Percentiles rank a stretch among this genome's conserved stretches.
These are phyloP conservation scores for Gracilaria gracilis DNA, from an alignment of 23 red algal species.

Conservation along the genomic window DNA sequence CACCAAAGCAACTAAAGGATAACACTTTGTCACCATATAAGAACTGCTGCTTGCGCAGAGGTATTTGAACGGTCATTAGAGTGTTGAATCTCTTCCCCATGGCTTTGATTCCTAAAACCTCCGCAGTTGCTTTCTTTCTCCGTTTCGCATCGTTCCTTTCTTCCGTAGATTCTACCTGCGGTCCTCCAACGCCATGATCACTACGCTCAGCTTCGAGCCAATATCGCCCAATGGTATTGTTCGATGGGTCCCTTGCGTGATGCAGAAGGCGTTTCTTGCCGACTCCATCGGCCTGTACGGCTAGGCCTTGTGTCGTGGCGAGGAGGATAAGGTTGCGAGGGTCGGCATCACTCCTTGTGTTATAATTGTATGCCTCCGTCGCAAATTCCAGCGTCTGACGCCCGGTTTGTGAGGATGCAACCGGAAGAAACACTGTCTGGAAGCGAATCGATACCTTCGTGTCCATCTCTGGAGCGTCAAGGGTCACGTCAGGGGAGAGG, in stretches of 20 bases:
- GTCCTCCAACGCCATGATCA: background rate
- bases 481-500: background rate
- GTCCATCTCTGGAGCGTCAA: background rate
- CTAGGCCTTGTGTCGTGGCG: conserved; percentile 10
- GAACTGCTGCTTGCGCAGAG: background rate
- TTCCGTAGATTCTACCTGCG: conserved; percentile 7
- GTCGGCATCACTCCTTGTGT: background rate
- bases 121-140: background rate
- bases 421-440: conserved; percentile 37
- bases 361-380: conserved; percentile 36
- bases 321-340: conserved; percentile 8
- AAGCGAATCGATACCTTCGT: conserved; percentile 24
- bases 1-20: no score
- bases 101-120: background rate
- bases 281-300: conserved; percentile 8
- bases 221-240: background rate
- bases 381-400: conserved; percentile 7
- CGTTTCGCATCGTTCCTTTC: conserved; percentile 7
- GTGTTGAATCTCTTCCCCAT: conserved; percentile 30
- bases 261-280: conserved; percentile 16
- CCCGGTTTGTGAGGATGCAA: background rate
- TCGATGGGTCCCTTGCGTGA: background rate
- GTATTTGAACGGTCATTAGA: conserved; percentile 26
- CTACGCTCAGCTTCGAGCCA: conserved; percentile 42
- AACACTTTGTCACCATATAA: background rate